These are phyloP conservation scores for Populus tomentosa DNA, from an alignment of 441 rosid species.

Conservation along the genomic window DNA sequence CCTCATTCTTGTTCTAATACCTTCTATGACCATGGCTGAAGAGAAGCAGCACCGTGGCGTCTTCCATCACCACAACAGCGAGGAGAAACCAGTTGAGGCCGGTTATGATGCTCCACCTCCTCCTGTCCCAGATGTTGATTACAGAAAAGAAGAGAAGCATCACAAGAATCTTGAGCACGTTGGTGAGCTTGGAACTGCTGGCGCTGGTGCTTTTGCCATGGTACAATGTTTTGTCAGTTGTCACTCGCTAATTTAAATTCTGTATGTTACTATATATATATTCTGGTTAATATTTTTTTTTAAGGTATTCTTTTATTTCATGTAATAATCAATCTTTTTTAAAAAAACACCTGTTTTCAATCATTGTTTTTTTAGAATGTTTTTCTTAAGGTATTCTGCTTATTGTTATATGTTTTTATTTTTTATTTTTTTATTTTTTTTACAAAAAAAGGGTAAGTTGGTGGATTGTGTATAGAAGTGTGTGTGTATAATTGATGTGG, in stretches of 20 bases:
- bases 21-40: slow-evolving; percentile 23
- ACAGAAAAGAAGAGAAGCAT: slow-evolving; percentile 60
- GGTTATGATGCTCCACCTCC: not conserved
- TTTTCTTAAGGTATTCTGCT: no score
- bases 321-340: no score
- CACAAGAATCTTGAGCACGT: slow-evolving; percentile 50
- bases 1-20: not conserved
- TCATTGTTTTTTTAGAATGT: no score
- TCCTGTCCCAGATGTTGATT: slow-evolving; percentile 25
- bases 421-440: no score
- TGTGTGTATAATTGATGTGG: no score
- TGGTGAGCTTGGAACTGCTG: slow-evolving; percentile 38
- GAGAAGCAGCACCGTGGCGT: slow-evolving; percentile 38
- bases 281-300: not conserved
- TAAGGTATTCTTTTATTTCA: no score
- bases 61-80: slow-evolving; percentile 39
- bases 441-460: no score
- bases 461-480: no score
- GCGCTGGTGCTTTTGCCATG: slow-evolving; percentile 50
- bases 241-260: not conserved
- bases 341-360: no score
- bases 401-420: no score
- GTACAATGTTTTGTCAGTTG: slow-evolving; percentile 20
- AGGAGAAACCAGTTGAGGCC: slow-evolving; percentile 17
- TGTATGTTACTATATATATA: not conserved